These are phyloP conservation scores for Leersia perrieri DNA, from an alignment of 176 grass and related monocot species.

Conservation along the genomic window DNA sequence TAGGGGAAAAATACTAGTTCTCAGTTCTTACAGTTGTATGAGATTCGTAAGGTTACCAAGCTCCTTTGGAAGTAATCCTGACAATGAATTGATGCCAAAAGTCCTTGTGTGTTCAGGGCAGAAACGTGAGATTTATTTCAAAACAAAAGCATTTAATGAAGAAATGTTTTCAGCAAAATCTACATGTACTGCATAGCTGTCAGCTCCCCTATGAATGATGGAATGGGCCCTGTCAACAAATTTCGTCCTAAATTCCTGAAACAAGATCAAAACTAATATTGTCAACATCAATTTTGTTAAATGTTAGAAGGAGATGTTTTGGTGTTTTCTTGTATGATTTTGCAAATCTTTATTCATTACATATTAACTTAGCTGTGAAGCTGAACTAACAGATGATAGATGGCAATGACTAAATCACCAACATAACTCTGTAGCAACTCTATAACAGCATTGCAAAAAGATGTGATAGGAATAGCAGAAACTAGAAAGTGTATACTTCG, in stretches of 20 bases:
- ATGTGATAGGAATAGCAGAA: neutral
- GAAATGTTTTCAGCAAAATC: constrained; percentile 4
- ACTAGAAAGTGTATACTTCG: neutral
- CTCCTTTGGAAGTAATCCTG: constrained; percentile 79
- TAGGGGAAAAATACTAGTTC: too few species aligned
- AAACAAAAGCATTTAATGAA: neutral
- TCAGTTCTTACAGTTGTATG: constrained; percentile 41
- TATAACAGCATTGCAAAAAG: neutral
- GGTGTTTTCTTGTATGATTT: neutral
- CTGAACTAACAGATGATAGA: neutral
- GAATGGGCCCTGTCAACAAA: constrained; percentile 70
- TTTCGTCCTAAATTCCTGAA: constrained; percentile 60
- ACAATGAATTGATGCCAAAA: constrained; percentile 74
- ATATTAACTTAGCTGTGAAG: neutral
- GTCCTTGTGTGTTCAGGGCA: constrained; percentile 38
- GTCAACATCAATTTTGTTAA: neutral
- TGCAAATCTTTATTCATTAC: neutral
- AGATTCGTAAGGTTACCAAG: constrained; percentile 69
- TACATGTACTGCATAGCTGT: constrained; percentile 74
- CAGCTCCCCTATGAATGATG: constrained; percentile 65
- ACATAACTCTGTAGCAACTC: neutral
- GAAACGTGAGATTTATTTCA: neutral
- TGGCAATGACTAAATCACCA: neutral
- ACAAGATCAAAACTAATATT: constrained; percentile 8
- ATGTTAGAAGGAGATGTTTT: neutral